Evolutionary conservation across 371 early-diverging fungal species (phyloP), one percentile per base, ranked within the genome.

Genomic region (Blakeslea trispora): DNA sequence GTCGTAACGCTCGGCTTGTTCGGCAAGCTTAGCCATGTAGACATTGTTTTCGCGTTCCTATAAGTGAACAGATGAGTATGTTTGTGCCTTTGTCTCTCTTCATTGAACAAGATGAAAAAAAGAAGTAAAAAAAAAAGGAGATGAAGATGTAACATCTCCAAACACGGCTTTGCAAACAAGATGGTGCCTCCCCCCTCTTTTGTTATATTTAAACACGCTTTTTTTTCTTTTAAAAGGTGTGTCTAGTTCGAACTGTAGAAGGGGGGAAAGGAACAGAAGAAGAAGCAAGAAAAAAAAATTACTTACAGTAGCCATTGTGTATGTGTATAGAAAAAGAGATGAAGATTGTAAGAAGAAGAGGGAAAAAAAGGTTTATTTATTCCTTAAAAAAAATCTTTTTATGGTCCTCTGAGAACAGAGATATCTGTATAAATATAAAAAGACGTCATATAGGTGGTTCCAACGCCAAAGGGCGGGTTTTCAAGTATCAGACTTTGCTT

Each of bases 1-100:
- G 51, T 98, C 97, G 72, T 97, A 99, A 62, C 98, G 91, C 81
- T 99, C 99, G 55, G 99, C 96, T 80, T 96, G 96, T 85, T 99
- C 99, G 69, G 95, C 92, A 57, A 98, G 90, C 87, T 96, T 97
- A 79, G 99, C 99, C 91, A 92, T 91, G 82, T 81, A 84, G 61
- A 79, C 82, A 57, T 66, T 73, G 53, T 73, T 66, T 57, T 73
- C 73, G 45, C 73, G 73, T 50, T 73, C 73, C 73, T 73, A 57
- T 43, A 21, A 28, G 7, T 28, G 28, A 28, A 7, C 28, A 28
- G 28, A 28, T 28, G 28, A 28, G 28, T 28, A 28, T 15, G 39
- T 28, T 3, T 5, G 28, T 28, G 3, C 7, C 28, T 7, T 28
- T 28, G 3, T 28, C 28, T 28, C 28, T 28, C 28, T 28, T 28